Evolutionary conservation across 139 green algal species (phyloP), one percentile per base, ranked within the genome.

Genomic region (Haematococcus lacustris): DNA sequence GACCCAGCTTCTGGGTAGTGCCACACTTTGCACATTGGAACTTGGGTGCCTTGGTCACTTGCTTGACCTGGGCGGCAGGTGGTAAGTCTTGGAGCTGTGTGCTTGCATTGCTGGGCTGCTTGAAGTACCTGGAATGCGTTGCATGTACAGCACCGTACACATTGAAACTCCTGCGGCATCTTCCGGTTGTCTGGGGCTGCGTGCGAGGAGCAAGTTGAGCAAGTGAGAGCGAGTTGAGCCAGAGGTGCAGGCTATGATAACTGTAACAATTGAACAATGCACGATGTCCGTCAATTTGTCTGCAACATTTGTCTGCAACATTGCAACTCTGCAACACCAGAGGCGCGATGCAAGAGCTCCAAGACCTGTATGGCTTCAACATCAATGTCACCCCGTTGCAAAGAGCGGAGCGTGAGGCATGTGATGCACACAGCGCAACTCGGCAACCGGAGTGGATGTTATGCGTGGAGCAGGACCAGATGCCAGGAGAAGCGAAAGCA

Each of bases 301-400:
- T 3, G 7, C 63, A 21, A 6, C 63, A 51, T 39, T 32, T 39
- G 3, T 40, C 38, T 17, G 38, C 21, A 41, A 17, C 51, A 2
- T 5, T 38, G 33, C 13, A 21, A 57, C 28, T 28, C 32, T 32
- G 32, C 17, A 43, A 50, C 30, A 23, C 32, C 3, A 5, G 23
- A 38, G 23, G 38, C 23, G 43, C n/a, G n/a, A 40, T n/a, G 41
- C n/a, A 17, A 3, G 7, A 30, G 7, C 34, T 51, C 4, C 51
- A 38, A 5, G 80, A 82, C 66, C 30, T 87, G 32, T 87, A 87
- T 43, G 82, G 82, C 0, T 87, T 87, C 38, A 51, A 73, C 1
- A 70, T 86, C 40, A 82, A 70, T 2, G 73, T 76, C 13, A 66
- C 41, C 1, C 32, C 57, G 6, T 59, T 76, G 21, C 71, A 70